phyloP scores from a whole-genome alignment of 164 flowering plant species.

The Sextonia rubra region DNA sequence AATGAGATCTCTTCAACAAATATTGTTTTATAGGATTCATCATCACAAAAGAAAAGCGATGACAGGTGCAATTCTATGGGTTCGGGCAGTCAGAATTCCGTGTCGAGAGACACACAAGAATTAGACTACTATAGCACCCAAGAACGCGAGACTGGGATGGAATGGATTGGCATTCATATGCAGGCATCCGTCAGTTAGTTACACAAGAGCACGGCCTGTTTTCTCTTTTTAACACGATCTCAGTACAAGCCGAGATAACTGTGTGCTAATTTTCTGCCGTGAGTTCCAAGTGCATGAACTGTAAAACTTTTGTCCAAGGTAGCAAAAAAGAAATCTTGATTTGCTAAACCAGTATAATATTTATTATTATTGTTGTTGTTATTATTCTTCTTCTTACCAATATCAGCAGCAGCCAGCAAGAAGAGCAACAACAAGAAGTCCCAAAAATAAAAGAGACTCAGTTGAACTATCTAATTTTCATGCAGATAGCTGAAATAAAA shows the following conservation, averaged over 20 bases:
- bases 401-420: too few relatives aligned
- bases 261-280: conserved; percentile 2
- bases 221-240: conserved; percentile 1
- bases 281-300: conserved; percentile 2
- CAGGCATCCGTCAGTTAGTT: not conserved
- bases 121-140: conserved; percentile 36
- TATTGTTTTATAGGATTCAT: conserved; percentile 27
- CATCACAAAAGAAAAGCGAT: conserved; percentile 32
- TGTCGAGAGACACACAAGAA: conserved; percentile 53
- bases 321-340: not conserved
- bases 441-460: too few relatives aligned
- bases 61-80: conserved; percentile 37
- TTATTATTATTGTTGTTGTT: too few relatives aligned
- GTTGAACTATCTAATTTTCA: too few relatives aligned
- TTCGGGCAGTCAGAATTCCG: conserved; percentile 57
- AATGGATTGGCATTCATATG: not conserved
- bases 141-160: not conserved
- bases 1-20: not conserved
- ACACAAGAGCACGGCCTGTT: not conserved
- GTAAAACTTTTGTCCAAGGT: conserved; percentile 4
- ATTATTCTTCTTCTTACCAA: too few relatives aligned
- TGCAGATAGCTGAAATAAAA: too few relatives aligned
- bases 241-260: not conserved
- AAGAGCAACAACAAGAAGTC: too few relatives aligned
- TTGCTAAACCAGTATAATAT: too few relatives aligned